Evolutionary conservation across 192 early-diverging fungal genomes (phyloP).

Genomic region (Umbelopsis sp.): DNA sequence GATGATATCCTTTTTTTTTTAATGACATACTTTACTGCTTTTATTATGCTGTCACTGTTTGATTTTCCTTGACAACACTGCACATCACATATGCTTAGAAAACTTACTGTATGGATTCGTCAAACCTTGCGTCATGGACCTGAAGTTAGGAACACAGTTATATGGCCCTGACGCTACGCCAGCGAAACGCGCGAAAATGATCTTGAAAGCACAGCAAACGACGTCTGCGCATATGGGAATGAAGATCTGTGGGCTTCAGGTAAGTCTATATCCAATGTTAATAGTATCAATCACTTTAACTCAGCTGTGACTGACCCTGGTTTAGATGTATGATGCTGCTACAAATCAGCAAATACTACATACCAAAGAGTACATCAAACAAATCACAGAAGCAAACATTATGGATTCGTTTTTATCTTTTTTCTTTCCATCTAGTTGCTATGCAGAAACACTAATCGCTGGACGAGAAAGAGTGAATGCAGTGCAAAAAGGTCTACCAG

Average conservation of each 20-base stretch:
- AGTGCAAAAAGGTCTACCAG: constrained; percentile 1
- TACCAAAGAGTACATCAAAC: constrained; percentile 56
- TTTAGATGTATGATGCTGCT: constrained; percentile 55
- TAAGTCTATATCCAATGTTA: constrained; percentile 27
- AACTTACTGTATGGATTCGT: constrained; percentile 72
- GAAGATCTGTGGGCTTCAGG: constrained; percentile 73
- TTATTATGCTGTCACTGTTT: constrained; percentile 16
- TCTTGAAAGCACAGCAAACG: constrained; percentile 59
- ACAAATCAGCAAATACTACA: constrained; percentile 45
- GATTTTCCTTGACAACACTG: constrained; percentile 20
- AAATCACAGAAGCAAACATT: constrained; percentile 55
- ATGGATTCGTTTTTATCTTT: constrained; percentile 61
- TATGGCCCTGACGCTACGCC: constrained; percentile 73
- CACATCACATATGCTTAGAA: constrained; percentile 71
- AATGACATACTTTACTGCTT: neutral
- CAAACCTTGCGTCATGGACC: constrained; percentile 80
- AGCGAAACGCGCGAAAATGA: constrained; percentile 72
- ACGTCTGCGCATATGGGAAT: constrained; percentile 72
- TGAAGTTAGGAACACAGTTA: constrained; percentile 84
- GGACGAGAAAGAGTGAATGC: neutral
- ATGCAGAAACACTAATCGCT: neutral
- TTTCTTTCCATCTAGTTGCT: constrained; percentile 46
- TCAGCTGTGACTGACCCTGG: neutral
- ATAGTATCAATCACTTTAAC: neutral
- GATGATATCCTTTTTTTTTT: constrained; percentile 48